Base-by-base conservation (phyloP, 2,329 filamentous ascomycete genomes). In the Penicillium vulpinum region DNA sequence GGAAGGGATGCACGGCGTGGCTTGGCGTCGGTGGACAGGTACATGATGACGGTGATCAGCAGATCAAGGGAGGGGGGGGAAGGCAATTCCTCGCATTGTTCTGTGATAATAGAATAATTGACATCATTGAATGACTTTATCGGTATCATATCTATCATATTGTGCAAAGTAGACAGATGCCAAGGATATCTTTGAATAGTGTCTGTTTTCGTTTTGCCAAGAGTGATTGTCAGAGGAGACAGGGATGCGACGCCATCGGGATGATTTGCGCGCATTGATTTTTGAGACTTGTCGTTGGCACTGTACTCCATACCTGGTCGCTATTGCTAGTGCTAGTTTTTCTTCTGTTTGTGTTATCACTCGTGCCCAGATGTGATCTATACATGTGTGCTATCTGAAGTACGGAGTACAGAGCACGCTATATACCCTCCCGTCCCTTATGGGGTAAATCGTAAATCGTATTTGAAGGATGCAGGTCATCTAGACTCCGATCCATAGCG, bases 1-100 rank as follows among this genome's bases (percentile, higher is more conserved):
- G 62, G 56, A 59, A 60, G 62, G 64, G 62, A 70, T 70, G 68
- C 65, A 70, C 63, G 61, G 62, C 58, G 57, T 54, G 56, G 58
- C 66, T 69, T 68, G 65, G 66, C 66, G 54, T 45, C 18, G 47
- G 53, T 51, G 53, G 47, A 46, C 41, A 49, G 48, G 49, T 51
- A 51, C 39, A 21, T 36, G 47, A 31, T 38, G 51, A 51, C 47
- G 52, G 51, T 29, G 58, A 60, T 59, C 45, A 39, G 50, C 47
- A 49, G 54, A 62, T 62, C 56, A 62, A 62, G 61, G 60, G 52
- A 46, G 40, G 29, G 15, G 18, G 43, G 18, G 29, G 15, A 11
- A 26, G 18, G 11, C 11, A 21, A 31, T 45, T 46, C 29, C 29
- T 46, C 5, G n/a, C 24, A 44, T 38, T 46, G 29, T 52, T 40